Base-by-base conservation (phyloP, 2,329 filamentous ascomycete species). In the Cryphonectria japonica region DNA sequence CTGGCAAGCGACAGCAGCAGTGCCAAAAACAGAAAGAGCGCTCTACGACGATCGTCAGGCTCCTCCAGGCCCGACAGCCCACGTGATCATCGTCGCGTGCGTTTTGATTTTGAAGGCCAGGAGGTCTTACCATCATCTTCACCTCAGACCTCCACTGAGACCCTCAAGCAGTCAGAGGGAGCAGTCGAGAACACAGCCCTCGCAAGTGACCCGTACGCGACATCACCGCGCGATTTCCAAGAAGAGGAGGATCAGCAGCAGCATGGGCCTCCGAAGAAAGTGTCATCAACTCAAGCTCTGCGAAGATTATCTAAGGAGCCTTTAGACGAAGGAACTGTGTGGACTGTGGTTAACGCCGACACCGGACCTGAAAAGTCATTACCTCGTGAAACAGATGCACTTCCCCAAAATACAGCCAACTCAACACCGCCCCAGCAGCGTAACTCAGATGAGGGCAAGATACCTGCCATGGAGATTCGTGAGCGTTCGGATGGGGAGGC, bases 121-220 rank as follows among this genome's bases (percentile, higher is more conserved):
- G 88, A 91, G 76, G 87, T 91, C 50, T 80, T 89, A 70, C 87
- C 89, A 29, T 89, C 88, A 62, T 81, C 85, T 37, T 89, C 88
- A 32, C 88, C 88, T 63, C 82, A 84, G 72, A 73, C 73, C 32
- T 76, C 76, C 72, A 74, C 77, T 67, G 76, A 77, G 67, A 73
- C 74, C 22, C 68, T 68, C 43, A 69, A 73, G 52, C 74, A 79
- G 29, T 16, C 32, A 26, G 60, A 37, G 65, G 63, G 67, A 41
- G 69, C 52, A 41, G 63, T 68, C 71, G 74, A 63, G 63, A 69
- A 62, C 60, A 63, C 69, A 64, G 46, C 68, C 34, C 52, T 73
- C 1, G 63, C 71, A 19, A 69, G 76, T 70, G 74, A 76, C 59
- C 68, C 72, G 70, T 76, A 76, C 72, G 68, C 60, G 34, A 74